A percentile compares a stretch with the other conserved stretches of the same genome.
Evolutionary conservation across 2,329 filamentous ascomycete species (phyloP).

Genomic region (Stemphylium beticola): DNA sequence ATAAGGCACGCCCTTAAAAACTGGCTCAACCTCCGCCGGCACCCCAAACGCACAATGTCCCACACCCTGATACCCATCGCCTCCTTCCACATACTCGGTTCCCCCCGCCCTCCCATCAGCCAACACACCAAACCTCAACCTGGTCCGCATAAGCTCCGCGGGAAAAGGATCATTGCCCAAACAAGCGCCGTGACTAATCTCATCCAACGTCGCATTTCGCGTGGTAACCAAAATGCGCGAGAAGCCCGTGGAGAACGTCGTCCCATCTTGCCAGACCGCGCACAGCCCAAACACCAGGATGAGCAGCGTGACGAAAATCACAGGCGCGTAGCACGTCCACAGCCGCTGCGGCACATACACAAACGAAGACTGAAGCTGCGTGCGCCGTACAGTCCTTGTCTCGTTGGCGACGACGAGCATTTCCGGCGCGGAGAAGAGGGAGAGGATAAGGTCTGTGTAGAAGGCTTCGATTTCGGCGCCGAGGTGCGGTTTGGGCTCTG

Average conservation of each 20-base stretch:
- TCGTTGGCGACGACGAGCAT: constrained; percentile 34
- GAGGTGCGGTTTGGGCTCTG: constrained; percentile 33
- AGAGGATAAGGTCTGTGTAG: constrained; percentile 45
- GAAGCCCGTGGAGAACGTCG: constrained; percentile 44
- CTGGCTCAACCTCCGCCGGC: constrained; percentile 31
- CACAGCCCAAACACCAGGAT: constrained; percentile 37
- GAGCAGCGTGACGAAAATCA: constrained; percentile 37
- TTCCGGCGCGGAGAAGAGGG: constrained; percentile 43
- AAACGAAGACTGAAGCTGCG: constrained; percentile 37
- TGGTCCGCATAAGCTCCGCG: constrained; percentile 44
- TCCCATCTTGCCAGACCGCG: constrained; percentile 44
- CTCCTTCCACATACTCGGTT: constrained; percentile 25
- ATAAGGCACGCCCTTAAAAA: constrained; percentile 30
- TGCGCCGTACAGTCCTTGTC: constrained; percentile 25
- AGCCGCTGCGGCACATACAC: constrained; percentile 38
- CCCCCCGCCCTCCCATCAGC: constrained; percentile 31
- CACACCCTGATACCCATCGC: constrained; percentile 19
- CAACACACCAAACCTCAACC: constrained; percentile 48
- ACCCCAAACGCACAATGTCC: constrained; percentile 44
- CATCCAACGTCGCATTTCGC: constrained; percentile 43
- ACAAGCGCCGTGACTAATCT: constrained; percentile 50
- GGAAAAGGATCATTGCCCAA: constrained; percentile 51
- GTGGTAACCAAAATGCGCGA: constrained; percentile 45
- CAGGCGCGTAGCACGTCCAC: constrained; percentile 44
- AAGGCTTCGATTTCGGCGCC: constrained; percentile 32